Conservation (phyloP, 1,284 basidiomycete species). For the Thecaphora thlaspeos region DNA sequence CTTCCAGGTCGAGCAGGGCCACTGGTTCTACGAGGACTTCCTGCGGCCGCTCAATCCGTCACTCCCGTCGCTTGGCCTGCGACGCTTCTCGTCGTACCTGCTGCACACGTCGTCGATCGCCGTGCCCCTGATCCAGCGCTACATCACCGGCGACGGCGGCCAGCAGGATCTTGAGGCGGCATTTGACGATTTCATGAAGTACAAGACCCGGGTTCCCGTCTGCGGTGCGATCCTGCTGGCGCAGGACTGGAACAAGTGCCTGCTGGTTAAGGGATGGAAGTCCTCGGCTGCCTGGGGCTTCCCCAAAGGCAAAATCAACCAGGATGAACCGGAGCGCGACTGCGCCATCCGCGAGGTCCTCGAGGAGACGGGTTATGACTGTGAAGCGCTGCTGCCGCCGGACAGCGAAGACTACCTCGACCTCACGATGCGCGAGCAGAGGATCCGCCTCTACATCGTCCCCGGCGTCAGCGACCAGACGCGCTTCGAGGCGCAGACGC, state of each 20-base stretch:
- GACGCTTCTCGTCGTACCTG: slow-evolving; percentile 90
- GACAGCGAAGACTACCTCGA: slow-evolving; percentile 69
- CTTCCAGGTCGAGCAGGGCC: slow-evolving; percentile 99
- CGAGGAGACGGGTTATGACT: slow-evolving; percentile 57
- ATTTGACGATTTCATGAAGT: slow-evolving; percentile 62
- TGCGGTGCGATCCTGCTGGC: slow-evolving; percentile 97
- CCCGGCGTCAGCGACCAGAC: slow-evolving; percentile 85
- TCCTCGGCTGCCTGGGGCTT: slow-evolving; percentile 95
- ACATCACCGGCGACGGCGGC: slow-evolving; percentile 44
- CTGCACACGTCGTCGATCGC: slow-evolving; percentile 59
- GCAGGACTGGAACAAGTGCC: slow-evolving; percentile 72
- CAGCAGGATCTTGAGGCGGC: slow-evolving; percentile 51
- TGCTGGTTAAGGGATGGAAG: slow-evolving; percentile 86
- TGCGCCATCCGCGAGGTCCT: slow-evolving; percentile 64
- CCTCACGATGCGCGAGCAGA: slow-evolving; percentile 80
- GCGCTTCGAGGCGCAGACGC: slow-evolving; percentile 85
- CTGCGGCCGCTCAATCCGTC: slow-evolving; percentile 78
- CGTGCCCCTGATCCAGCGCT: slow-evolving; percentile 54
- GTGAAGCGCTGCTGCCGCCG: slow-evolving; percentile 32
- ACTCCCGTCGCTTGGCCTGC: slow-evolving; percentile 73
- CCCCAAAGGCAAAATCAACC: slow-evolving; percentile 98
- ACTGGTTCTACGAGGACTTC: slow-evolving; percentile 99
- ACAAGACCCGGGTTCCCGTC: slow-evolving; percentile 97
- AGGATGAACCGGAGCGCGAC: slow-evolving; percentile 65
- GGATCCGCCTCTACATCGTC: slow-evolving; percentile 90